These are phyloP conservation scores for Ophiosphaerella narmari DNA, from an alignment of 2,329 filamentous ascomycete species.

Conservation along the genomic window DNA sequence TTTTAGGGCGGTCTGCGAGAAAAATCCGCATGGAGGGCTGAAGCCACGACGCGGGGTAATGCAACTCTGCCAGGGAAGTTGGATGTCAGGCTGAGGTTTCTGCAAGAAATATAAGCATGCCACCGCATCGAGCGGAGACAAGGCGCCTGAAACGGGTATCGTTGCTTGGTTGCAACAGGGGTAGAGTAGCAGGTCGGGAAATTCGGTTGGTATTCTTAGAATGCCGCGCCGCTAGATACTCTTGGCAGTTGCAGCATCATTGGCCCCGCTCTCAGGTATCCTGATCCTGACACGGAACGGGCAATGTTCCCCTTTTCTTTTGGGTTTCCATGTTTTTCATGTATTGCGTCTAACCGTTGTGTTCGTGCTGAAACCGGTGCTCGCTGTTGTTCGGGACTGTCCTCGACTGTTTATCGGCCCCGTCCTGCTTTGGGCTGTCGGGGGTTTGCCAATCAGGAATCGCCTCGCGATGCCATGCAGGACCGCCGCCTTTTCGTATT, in stretches of 20 bases:
- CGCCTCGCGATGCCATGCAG: neutral
- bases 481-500: conserved; percentile 6
- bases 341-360: neutral
- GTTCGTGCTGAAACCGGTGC: neutral
- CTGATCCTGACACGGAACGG: neutral
- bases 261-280: neutral
- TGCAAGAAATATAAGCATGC: too few species aligned
- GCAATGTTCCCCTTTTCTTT: neutral
- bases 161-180: too few species aligned
- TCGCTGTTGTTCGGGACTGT: neutral
- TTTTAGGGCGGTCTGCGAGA: too few species aligned
- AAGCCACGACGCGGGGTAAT: too few species aligned
- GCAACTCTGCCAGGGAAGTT: too few species aligned
- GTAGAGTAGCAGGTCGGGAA: too few species aligned
- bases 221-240: conserved; percentile 13
- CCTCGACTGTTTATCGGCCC: neutral
- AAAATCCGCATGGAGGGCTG: too few species aligned
- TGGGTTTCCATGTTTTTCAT: neutral
- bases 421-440: too few species aligned
- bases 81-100: too few species aligned
- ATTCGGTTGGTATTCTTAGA: conserved; percentile 7
- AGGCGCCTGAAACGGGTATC: too few species aligned
- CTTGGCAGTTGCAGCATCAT: conserved; percentile 1
- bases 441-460: too few species aligned
- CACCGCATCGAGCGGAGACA: too few species aligned